Evolutionary conservation across 352 stramenopile species (phyloP), one percentile per base, ranked within the genome.

Genomic region (Phytopythium boreale): DNA sequence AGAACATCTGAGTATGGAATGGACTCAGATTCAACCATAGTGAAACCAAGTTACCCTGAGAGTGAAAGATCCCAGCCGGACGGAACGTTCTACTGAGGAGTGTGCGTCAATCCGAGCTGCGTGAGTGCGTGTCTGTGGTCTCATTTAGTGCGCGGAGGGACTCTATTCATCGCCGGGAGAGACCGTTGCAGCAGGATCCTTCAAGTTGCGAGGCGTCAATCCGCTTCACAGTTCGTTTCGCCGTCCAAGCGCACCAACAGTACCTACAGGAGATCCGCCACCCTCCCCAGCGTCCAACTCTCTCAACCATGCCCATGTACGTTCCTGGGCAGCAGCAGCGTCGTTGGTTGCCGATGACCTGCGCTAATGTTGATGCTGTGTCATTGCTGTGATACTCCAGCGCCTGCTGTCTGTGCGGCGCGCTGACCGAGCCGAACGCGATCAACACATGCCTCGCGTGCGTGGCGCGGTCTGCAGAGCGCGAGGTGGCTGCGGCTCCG

Each of bases 401-500:
- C 19, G 75, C 62, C 2, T 90, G 80, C 56, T 90, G 82, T 43
- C 72, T 86, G 52, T 90, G 82, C 64, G 82, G 82, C 59, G 64
- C 71, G 11, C 72, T 78, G 53, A 91, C 91, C 62, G 82, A 91
- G 69, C 71, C 82, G 58, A 94, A 92, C 50, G 70, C 76, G 14
- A 68, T 87, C 61, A 92, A 92, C 72, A 92, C 90, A 80, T 94
- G 85, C 74, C 66, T 62, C 43, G 27, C 60, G 34, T 87, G 77
- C 59, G 62, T 81, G 19, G 67, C 71, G 22, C 61, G 8, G 6
- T 66, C 74, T 34, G 70, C 73, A 11, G 61, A 87, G 62, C 74
- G 80, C 31, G 37, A 72, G 27, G 71, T 82, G 22, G 71, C 83
- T 41, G 65, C 67, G 57, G 75, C 82, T n/a, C 50, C 63, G 17